Evolutionary conservation across 768 basidiomycete genomes (phyloP).

Genomic region (Naematelia aurantialba): DNA sequence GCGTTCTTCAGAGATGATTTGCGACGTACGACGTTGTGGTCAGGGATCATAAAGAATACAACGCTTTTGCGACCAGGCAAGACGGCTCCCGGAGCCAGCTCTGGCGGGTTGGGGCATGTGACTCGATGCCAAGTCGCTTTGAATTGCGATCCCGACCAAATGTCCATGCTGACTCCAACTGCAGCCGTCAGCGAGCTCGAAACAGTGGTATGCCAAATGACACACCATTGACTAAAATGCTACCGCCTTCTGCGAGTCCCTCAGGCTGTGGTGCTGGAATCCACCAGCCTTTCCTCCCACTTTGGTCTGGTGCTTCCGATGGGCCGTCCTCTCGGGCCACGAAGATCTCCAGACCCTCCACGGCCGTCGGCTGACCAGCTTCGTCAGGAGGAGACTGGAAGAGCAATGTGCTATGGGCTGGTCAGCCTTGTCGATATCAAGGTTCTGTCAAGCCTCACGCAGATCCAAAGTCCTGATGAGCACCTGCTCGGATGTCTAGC

Average conservation of each 20-base stretch:
- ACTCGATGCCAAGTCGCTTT: constrained; percentile 12
- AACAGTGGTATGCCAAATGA: background rate
- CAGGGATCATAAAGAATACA: constrained; percentile 10
- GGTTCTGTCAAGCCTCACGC: background rate
- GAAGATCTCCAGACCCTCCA: constrained; percentile 11
- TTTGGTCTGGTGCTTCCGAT: constrained; percentile 3
- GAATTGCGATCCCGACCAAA: constrained; percentile 10
- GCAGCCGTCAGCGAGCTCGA: background rate
- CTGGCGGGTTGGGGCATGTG: constrained; percentile 2
- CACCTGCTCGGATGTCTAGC: constrained; percentile 6
- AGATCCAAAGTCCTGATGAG: constrained; percentile 9
- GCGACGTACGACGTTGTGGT: constrained; percentile 5
- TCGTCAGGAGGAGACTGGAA: constrained; percentile 7
- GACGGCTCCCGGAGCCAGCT: constrained; percentile 1
- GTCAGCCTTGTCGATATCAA: background rate
- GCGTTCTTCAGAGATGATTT: background rate
- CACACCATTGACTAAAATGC: constrained; percentile 9
- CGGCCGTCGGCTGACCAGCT: constrained; percentile 2
- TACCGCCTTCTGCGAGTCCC: constrained; percentile 1
- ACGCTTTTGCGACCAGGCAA: constrained; percentile 4
- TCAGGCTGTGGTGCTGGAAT: constrained; percentile 3
- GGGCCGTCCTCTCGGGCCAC: constrained; percentile 3
- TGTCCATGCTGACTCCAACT: constrained; percentile 11
- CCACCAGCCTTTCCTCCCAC: constrained; percentile 8
- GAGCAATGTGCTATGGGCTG: constrained; percentile 1